Evolutionary conservation across 2,329 filamentous ascomycete genomes (phyloP), one percentile per base, ranked within the genome.

Genomic region (Torrubiella hemipterigena): DNA sequence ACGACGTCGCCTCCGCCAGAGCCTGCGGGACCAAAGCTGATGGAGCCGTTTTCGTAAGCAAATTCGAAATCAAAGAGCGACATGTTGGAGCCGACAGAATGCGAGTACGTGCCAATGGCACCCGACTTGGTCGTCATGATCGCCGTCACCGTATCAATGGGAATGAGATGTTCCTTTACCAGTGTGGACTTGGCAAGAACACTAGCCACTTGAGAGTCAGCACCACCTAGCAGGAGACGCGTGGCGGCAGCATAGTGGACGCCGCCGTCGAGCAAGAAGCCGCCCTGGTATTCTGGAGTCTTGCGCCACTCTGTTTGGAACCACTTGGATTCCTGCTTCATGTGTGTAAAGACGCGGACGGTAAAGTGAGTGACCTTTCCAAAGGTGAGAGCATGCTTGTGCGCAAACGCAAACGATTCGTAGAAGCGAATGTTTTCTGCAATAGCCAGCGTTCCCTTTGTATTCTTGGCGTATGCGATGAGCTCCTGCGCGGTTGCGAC

Each of bases 391-490:
- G 42, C 55, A 29, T 61, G 54, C 37, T 63, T 49, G 7, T 72
- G 52, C 0, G 63, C 78, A 42, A 67, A 68, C 10, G 52, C 35
- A 45, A 73, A 74, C 9, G 61, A 59, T 18, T 67, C 59, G 33
- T 70, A 51, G 55, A 74, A 85, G 30, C 81, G 68, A 48, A 73
- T 81, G 54, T 87, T 85, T 53, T 87, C 82, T 0, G 78, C 81
- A 4, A 87, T 65, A 11, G 62, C 61, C 55, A 74, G 73, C 6
- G 64, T 66, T 10, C 46, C 46, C 19, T 35, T 37, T n/a, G n/a
- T n/a, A 20, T 38, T 42, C 9, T 45, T 43, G 37, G 52, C 51
- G 38, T 45, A 54, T 5, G 45, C 50, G 24, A 68, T 53, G 7
- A 68, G 55, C 34, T 52, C 46, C 38, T 51, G 42, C 12, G 54